Conservation (phyloP, 2,329 filamentous ascomycete genomes). For the Neofusicoccum umdonicola region DNA sequence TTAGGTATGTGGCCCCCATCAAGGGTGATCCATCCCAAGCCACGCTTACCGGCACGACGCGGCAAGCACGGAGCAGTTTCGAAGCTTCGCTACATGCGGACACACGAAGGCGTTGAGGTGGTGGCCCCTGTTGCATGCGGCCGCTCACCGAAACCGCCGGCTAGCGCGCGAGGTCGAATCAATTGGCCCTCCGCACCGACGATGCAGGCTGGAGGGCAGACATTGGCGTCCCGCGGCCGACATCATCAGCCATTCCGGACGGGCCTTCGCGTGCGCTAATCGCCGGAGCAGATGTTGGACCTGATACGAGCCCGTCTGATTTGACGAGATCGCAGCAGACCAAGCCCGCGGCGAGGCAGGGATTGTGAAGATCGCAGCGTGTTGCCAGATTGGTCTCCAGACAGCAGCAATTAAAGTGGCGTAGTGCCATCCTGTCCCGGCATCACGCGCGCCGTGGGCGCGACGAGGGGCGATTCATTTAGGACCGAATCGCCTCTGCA, state of each 20-base stretch:
- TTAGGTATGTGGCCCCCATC: conserved; percentile 2
- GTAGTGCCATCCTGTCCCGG: conserved; percentile 6
- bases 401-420: conserved; percentile 9
- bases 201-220: neutral
- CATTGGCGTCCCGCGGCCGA: neutral
- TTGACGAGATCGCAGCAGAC: conserved; percentile 7
- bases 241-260: neutral
- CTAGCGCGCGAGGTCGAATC: neutral
- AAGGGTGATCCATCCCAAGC: conserved; percentile 17
- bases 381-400: conserved; percentile 8
- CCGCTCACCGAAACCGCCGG: conserved; percentile 6
- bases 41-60: conserved; percentile 16
- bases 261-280: conserved; percentile 1
- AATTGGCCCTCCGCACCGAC: neutral
- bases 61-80: conserved; percentile 18
- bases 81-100: conserved; percentile 17
- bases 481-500: conserved; percentile 15
- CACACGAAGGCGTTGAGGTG: conserved; percentile 2
- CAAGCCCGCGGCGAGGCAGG: neutral
- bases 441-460: conserved; percentile 10
- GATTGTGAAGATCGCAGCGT: conserved; percentile 12
- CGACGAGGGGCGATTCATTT: conserved; percentile 11
- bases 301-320: neutral
- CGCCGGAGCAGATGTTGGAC: neutral
- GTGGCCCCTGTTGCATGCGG: conserved; percentile 11